Conservation (phyloP, 2,329 filamentous ascomycete species). For the Lachnellula cervina region DNA sequence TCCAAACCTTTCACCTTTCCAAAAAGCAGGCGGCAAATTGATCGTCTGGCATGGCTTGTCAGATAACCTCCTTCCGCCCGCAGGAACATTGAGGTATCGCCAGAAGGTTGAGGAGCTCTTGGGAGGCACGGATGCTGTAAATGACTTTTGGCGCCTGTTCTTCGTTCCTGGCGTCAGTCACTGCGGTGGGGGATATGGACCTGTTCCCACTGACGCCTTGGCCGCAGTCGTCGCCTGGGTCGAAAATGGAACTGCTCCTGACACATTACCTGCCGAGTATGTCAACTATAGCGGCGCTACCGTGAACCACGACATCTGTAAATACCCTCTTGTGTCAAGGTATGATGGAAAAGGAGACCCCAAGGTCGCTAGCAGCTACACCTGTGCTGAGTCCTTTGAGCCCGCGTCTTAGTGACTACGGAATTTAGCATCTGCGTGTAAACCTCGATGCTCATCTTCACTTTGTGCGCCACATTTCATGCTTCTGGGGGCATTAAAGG, state of each 20-base stretch:
- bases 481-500: no score
- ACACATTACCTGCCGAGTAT: slow-evolving; percentile 3
- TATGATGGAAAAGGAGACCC: neutral
- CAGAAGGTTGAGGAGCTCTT: neutral
- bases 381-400: neutral
- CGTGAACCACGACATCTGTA: neutral
- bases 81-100: neutral
- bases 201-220: slow-evolving; percentile 22
- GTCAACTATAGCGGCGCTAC: neutral
- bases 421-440: no score
- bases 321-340: neutral
- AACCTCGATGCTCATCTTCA: no score
- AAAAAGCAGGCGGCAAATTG: neutral
- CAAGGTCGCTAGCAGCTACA: neutral
- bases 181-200: slow-evolving; percentile 11
- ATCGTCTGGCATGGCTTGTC: slow-evolving; percentile 3
- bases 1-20: slow-evolving; percentile 2
- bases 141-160: slow-evolving; percentile 11
- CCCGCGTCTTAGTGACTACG: neutral
- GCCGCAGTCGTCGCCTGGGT: slow-evolving; percentile 29
- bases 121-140: neutral
- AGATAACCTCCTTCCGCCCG: neutral
- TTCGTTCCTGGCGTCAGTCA: slow-evolving; percentile 8
- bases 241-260: slow-evolving; percentile 28
- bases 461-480: no score